These are phyloP conservation scores for Chenopodium formosanum DNA, from an alignment of 148 eudicot species.

Conservation along the genomic window DNA sequence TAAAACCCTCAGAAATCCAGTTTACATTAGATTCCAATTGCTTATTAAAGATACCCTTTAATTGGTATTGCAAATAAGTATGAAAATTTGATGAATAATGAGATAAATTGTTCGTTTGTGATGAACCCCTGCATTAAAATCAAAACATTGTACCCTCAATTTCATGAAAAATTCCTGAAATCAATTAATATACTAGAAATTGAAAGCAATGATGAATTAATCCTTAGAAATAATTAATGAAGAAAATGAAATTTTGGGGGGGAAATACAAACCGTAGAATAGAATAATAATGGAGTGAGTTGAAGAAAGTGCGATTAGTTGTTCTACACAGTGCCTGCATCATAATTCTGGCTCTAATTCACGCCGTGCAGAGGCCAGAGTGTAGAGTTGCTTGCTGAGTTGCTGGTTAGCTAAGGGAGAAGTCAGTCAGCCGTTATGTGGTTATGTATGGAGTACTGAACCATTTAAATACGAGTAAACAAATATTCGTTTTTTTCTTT, in stretches of 20 bases:
- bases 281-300: constrained; percentile 4
- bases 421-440: too few relatives aligned
- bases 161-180: not conserved
- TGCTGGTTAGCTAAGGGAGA: too few relatives aligned
- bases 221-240: not conserved
- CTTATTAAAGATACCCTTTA: not conserved
- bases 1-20: constrained; percentile 5
- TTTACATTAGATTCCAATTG: constrained; percentile 2
- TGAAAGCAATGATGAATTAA: too few relatives aligned
- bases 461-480: too few relatives aligned
- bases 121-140: constrained; percentile 18
- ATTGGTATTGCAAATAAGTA: not conserved
- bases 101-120: not conserved
- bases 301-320: constrained; percentile 4
- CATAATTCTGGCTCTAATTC: not conserved
- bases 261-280: constrained; percentile 13
- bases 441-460: too few relatives aligned
- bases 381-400: too few relatives aligned
- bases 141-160: not conserved
- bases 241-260: not conserved
- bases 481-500: too few relatives aligned
- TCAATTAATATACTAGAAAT: too few relatives aligned
- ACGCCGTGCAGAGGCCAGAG: not conserved
- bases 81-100: constrained; percentile 1
- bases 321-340: not conserved